These are phyloP conservation scores for Phycomyces blakesleeanus DNA, from an alignment of 192 early-diverging fungal genomes.

Conservation along the genomic window DNA sequence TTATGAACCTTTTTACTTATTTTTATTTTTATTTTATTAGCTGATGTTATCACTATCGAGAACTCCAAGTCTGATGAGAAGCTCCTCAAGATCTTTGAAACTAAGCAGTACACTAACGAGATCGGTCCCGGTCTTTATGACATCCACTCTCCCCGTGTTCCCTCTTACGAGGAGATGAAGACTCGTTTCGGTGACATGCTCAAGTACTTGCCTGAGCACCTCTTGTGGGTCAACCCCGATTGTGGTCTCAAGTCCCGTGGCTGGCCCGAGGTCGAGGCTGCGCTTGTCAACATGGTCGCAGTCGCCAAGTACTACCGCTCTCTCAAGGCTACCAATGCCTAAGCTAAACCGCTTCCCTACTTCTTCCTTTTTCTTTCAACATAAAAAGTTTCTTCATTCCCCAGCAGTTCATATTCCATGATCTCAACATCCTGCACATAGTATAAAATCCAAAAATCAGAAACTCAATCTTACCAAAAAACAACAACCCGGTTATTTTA, in stretches of 20 bases:
- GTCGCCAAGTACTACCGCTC: constrained; percentile 68
- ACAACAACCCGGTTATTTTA: no score
- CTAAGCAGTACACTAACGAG: constrained; percentile 79
- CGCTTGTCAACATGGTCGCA: constrained; percentile 80
- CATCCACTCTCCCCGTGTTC: constrained; percentile 97
- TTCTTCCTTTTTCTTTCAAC: not conserved
- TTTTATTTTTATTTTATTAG: constrained; percentile 19
- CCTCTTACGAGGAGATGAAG: constrained; percentile 84
- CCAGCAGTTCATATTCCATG: no score
- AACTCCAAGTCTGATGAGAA: constrained; percentile 97
- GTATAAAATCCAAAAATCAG: no score
- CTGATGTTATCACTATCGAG: constrained; percentile 97
- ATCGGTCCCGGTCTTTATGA: constrained; percentile 98
- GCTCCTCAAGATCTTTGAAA: constrained; percentile 84
- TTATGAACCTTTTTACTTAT: no score
- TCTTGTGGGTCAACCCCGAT: constrained; percentile 97
- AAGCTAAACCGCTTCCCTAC: not conserved
- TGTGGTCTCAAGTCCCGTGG: constrained; percentile 97
- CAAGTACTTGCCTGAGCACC: constrained; percentile 74
- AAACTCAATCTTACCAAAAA: no score
- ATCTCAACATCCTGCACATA: no score
- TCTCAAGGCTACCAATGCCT: constrained; percentile 9
- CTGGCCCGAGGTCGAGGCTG: constrained; percentile 89
- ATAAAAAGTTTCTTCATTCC: no score
- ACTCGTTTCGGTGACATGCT: constrained; percentile 78